phyloP scores from a whole-genome alignment of 2,329 filamentous ascomycete species.

The Tolypocladium paradoxum region DNA sequence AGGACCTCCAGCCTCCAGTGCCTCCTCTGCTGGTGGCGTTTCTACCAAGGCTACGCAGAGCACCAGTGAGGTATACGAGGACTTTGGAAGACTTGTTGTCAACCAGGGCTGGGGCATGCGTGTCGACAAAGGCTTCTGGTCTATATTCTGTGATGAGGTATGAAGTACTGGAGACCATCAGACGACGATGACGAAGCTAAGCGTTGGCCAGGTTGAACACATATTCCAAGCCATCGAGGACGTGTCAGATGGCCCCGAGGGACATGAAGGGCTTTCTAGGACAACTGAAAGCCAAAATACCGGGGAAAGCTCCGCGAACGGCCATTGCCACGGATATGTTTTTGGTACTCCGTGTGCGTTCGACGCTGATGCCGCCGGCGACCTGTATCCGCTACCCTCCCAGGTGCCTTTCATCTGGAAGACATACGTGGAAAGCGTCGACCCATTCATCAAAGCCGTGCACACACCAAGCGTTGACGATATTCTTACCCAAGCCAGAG shows the following conservation, averaged over 20 bases:
- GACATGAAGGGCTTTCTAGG: background rate
- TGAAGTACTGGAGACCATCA: background rate
- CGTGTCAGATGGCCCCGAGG: conserved; percentile 6
- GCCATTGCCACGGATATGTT: conserved; percentile 6
- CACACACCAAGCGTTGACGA: conserved; percentile 10
- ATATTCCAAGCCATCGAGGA: conserved; percentile 20
- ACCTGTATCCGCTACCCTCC: conserved; percentile 14
- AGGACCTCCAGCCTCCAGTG: background rate
- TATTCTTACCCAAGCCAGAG: conserved; percentile 7
- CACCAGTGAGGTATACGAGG: conserved; percentile 13
- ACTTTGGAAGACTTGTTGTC: conserved; percentile 17
- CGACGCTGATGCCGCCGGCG: conserved; percentile 1
- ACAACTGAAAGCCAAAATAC: background rate
- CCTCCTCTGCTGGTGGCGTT: background rate
- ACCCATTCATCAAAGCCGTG: conserved; percentile 20
- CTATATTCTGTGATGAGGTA: conserved; percentile 20
- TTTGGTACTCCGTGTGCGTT: conserved; percentile 6
- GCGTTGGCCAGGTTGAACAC: conserved; percentile 12
- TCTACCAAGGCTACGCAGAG: background rate
- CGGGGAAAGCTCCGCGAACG: background rate
- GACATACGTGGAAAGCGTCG: conserved; percentile 16
- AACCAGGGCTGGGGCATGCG: conserved; percentile 14
- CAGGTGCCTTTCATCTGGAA: conserved; percentile 20
- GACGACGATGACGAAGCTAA: background rate
- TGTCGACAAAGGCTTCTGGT: conserved; percentile 20